Evolutionary conservation across 2,329 filamentous ascomycete species (phyloP).

Genomic region (Ploettnerulaceae sp.): DNA sequence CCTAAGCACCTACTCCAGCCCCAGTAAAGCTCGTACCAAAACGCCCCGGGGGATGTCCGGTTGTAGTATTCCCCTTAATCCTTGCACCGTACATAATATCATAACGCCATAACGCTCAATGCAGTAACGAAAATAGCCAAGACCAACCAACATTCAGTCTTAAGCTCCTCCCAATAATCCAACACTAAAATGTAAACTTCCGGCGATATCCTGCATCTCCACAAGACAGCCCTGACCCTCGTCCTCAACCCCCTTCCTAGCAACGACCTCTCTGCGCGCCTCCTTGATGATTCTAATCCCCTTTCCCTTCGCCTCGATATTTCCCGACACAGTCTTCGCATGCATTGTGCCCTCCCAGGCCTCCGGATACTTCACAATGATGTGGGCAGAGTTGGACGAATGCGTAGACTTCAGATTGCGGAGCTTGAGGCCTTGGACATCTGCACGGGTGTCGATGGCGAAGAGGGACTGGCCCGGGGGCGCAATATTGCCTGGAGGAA

Average conservation of each 20-base stretch:
- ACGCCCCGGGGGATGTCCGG: no score
- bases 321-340: conserved; percentile 25
- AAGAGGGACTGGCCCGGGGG: conserved; percentile 9
- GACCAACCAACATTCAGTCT: neutral
- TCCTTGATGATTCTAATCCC: conserved; percentile 23
- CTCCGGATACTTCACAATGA: conserved; percentile 25
- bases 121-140: no score
- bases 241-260: conserved; percentile 24
- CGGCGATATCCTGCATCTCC: conserved; percentile 23
- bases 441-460: neutral
- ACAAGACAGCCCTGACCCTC: conserved; percentile 23
- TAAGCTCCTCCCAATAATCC: neutral
- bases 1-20: no score
- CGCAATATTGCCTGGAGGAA: conserved; percentile 8
- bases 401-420: conserved; percentile 24
- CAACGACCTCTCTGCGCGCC: conserved; percentile 21
- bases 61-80: no score
- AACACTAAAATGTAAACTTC: conserved; percentile 21
- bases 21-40: no score
- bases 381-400: conserved; percentile 18
- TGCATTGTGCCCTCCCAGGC: conserved; percentile 28
- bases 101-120: no score
- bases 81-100: no score
- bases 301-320: conserved; percentile 21
- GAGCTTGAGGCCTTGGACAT: conserved; percentile 10